Evolutionary conservation across 2,329 filamentous ascomycete genomes (phyloP).

Genomic region (Cladophialophora chaetospira): DNA sequence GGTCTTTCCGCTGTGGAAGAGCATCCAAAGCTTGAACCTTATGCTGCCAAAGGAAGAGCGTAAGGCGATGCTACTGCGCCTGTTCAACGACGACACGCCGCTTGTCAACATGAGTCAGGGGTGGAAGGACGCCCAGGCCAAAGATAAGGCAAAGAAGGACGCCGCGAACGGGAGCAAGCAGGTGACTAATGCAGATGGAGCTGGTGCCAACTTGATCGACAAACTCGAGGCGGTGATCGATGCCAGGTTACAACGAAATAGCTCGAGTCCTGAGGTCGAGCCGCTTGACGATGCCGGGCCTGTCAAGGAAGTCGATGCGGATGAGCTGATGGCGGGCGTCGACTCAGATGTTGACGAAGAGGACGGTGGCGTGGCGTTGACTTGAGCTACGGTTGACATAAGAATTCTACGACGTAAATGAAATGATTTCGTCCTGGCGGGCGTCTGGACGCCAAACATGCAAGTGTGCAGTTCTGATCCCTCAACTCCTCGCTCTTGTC

Average conservation of each 20-base stretch:
- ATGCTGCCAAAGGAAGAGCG: conserved; percentile 99
- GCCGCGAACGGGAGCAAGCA: not conserved
- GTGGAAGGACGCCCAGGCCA: conserved; percentile 6
- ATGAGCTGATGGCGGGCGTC: not conserved
- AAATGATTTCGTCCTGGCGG: too few relatives aligned
- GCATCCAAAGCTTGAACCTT: conserved; percentile 85
- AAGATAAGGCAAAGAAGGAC: not conserved
- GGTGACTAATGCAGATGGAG: not conserved
- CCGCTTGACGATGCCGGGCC: not conserved
- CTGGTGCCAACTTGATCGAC: not conserved
- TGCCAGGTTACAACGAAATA: not conserved
- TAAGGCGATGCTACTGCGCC: conserved; percentile 82
- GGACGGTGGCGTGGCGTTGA: not conserved
- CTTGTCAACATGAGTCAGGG: conserved; percentile 64
- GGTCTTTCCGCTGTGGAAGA: conserved; percentile 92
- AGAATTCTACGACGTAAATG: too few relatives aligned
- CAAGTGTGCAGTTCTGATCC: too few relatives aligned
- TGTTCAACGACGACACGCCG: conserved; percentile 87
- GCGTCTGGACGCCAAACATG: too few relatives aligned
- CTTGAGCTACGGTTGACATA: too few relatives aligned
- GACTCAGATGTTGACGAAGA: not conserved
- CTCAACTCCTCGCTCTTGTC: too few relatives aligned
- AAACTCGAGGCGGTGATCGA: conserved; percentile 1
- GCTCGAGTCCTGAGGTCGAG: conserved; percentile 4
- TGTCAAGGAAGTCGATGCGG: not conserved